These are phyloP conservation scores for Thymus mandschuricus DNA, from an alignment of 257 asterid species.

Conservation along the genomic window DNA sequence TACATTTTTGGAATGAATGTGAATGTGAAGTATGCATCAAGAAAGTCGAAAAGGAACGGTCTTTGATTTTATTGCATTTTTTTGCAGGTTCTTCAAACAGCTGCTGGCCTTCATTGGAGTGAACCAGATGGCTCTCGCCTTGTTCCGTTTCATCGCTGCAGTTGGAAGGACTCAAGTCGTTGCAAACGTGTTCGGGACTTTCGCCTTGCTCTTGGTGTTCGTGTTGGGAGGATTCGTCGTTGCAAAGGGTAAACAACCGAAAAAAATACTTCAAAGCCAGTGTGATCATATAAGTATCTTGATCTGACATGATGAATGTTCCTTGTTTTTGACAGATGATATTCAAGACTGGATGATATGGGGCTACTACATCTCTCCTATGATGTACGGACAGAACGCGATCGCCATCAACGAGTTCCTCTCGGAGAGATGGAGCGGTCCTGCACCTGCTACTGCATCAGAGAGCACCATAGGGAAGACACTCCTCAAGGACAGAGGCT, in stretches of 20 bases:
- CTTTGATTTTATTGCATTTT: not conserved
- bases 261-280: too few species aligned
- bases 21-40: not conserved
- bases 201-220: conserved; percentile 66
- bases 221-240: conserved; percentile 80
- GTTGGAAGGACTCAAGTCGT: conserved; percentile 74
- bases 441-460: conserved; percentile 51
- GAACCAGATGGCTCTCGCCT: conserved; percentile 81
- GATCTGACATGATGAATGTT: not conserved
- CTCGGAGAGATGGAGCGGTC: conserved; percentile 71
- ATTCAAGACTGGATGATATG: conserved; percentile 83
- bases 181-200: conserved; percentile 74
- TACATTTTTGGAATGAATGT: conserved; percentile 19
- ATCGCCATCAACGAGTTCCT: conserved; percentile 85
- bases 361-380: conserved; percentile 90
- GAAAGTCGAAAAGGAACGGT: not conserved
- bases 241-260: conserved; percentile 52
- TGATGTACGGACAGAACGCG: conserved; percentile 95
- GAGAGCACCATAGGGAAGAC: conserved; percentile 79
- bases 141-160: conserved; percentile 82
- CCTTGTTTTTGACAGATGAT: conserved; percentile 49
- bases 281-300: not conserved
- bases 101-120: conserved; percentile 68
- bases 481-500: conserved; percentile 71
- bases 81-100: conserved; percentile 73